Evolutionary conservation across 139 green algal genomes (phyloP).

Genomic region (Raphidocelis subcapitata): DNA sequence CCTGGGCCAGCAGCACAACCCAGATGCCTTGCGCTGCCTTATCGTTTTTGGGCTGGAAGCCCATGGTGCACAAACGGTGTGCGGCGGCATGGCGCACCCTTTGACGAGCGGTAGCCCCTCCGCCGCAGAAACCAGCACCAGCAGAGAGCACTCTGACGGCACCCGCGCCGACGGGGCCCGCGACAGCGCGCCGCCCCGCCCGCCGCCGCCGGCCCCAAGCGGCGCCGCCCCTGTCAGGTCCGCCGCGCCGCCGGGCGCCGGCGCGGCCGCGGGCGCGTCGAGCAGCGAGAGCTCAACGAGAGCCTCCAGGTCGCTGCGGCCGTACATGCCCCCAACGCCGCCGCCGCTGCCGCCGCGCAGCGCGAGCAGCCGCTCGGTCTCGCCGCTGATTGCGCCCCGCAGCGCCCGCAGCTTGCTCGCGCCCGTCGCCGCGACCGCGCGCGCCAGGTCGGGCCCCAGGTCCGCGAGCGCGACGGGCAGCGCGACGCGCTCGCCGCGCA

Average conservation of each 20-base stretch:
- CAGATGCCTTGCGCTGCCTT: conserved; percentile 6
- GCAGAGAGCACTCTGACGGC: conserved; percentile 6
- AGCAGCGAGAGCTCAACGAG: neutral
- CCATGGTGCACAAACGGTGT: too few species aligned
- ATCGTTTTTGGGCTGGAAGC: neutral
- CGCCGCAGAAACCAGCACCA: conserved; percentile 31
- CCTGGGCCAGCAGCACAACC: neutral
- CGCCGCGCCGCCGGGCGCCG: neutral
- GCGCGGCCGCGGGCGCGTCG: neutral
- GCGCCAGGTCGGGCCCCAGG: neutral
- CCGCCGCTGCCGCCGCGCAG: neutral
- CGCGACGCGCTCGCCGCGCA: conserved; percentile 34
- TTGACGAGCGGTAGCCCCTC: conserved; percentile 37
- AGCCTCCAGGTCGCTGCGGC: neutral
- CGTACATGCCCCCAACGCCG: neutral
- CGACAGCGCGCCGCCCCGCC: too few species aligned
- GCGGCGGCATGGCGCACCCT: conserved; percentile 7
- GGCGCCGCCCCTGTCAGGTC: too few species aligned
- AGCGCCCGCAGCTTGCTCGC: neutral
- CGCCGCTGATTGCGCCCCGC: neutral
- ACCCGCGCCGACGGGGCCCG: neutral
- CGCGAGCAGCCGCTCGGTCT: neutral
- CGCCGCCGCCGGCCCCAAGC: too few species aligned
- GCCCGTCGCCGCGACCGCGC: neutral
- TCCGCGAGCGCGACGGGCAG: conserved; percentile 16